Evolutionary conservation across 2,329 filamentous ascomycete species (phyloP).

Genomic region (Madurella mycetomatis): DNA sequence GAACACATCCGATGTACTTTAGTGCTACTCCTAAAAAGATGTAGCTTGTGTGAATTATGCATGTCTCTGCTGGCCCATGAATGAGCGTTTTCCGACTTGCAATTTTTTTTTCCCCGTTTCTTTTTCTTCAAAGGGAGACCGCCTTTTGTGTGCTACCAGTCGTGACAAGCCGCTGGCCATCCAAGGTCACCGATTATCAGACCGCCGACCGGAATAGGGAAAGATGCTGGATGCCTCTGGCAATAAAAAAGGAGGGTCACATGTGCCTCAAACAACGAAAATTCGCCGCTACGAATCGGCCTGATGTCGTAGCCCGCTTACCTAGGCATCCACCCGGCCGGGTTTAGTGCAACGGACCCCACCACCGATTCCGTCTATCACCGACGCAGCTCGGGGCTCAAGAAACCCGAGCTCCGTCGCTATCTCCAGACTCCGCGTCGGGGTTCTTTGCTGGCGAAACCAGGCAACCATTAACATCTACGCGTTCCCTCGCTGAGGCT

Average conservation of each 20-base stretch:
- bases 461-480: too few species aligned
- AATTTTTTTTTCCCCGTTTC: not conserved
- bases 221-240: not conserved
- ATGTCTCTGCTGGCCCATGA: not conserved
- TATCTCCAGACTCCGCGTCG: not conserved
- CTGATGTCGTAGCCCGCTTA: conserved; percentile 5
- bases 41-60: too few species aligned
- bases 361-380: not conserved
- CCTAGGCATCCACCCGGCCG: not conserved
- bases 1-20: too few species aligned
- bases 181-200: conserved; percentile 2
- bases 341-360: not conserved
- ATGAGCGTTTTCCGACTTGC: not conserved
- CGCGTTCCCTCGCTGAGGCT: not conserved
- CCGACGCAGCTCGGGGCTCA: not conserved
- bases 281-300: conserved; percentile 19
- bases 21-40: too few species aligned
- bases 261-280: conserved; percentile 21
- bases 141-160: not conserved
- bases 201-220: conserved; percentile 1
- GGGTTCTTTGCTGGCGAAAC: too few species aligned
- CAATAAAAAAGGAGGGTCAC: conserved; percentile 13
- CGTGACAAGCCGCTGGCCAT: not conserved
- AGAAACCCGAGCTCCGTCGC: too few species aligned
- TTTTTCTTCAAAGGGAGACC: not conserved